These are phyloP conservation scores for Ophiostoma sp. DNA, from an alignment of 2,329 filamentous ascomycete species.

Conservation along the genomic window DNA sequence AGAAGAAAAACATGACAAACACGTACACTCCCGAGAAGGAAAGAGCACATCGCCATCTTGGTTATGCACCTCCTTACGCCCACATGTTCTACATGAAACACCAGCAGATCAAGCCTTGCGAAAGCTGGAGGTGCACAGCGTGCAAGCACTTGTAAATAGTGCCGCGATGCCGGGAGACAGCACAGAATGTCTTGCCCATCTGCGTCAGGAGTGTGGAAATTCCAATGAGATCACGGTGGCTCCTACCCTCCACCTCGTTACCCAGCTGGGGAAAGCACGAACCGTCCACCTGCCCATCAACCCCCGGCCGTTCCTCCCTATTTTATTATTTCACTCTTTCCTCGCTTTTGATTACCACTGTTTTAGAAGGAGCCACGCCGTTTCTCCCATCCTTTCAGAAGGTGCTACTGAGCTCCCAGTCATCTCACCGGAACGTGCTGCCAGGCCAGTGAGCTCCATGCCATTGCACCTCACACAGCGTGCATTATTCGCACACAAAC, in stretches of 20 bases:
- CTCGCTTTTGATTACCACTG: neutral
- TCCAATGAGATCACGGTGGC: neutral
- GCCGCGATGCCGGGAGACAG: neutral
- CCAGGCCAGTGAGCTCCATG: neutral
- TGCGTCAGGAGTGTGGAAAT: neutral
- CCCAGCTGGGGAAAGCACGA: slow-evolving; percentile 11
- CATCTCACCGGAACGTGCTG: neutral
- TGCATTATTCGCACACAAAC: neutral
- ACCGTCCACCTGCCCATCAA: neutral
- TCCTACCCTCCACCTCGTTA: slow-evolving; percentile 29
- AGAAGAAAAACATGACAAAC: slow-evolving; percentile 30
- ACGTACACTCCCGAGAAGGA: slow-evolving; percentile 44
- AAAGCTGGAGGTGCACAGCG: neutral
- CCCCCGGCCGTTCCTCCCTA: slow-evolving; percentile 32
- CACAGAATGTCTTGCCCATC: slow-evolving; percentile 2
- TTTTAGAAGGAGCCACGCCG: neutral
- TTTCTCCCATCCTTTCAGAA: neutral
- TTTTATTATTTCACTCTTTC: slow-evolving; percentile 27
- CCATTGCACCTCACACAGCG: neutral
- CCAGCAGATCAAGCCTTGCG: neutral
- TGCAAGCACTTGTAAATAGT: neutral
- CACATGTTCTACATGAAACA: slow-evolving; percentile 5
- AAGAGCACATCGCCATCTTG: slow-evolving; percentile 45
- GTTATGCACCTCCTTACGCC: slow-evolving; percentile 3
- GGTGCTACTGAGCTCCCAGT: neutral